These are phyloP conservation scores for Phytopythium cucurbitacearum DNA, from an alignment of 352 stramenopile genomes.

Conservation along the genomic window DNA sequence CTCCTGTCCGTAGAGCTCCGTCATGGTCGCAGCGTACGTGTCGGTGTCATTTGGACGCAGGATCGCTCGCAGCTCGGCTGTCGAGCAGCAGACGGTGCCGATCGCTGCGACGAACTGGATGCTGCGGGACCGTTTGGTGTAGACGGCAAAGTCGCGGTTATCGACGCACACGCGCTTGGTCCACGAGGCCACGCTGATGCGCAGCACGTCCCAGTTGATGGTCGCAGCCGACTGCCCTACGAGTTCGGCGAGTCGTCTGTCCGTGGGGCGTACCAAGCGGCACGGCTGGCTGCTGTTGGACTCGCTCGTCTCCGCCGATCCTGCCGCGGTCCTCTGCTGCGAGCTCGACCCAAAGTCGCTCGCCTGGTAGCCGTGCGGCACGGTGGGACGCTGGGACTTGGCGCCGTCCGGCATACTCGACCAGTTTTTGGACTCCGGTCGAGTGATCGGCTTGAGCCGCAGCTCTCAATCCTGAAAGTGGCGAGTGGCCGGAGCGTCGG, in stretches of 20 bases:
- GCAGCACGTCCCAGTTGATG: constrained; percentile 32
- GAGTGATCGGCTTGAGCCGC: too few species aligned
- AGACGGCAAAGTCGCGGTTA: constrained; percentile 24
- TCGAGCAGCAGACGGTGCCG: constrained; percentile 9
- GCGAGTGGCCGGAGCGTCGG: too few species aligned
- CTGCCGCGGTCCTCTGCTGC: background rate
- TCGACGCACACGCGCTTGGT: constrained; percentile 11
- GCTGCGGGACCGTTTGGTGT: constrained; percentile 17
- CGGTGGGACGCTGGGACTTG: too few species aligned
- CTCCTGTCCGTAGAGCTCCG: constrained; percentile 20
- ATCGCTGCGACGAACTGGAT: constrained; percentile 11
- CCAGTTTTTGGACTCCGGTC: too few species aligned
- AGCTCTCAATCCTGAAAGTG: too few species aligned
- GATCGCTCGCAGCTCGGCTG: constrained; percentile 26
- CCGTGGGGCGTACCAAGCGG: constrained; percentile 28
- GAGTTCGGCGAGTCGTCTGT: constrained; percentile 24
- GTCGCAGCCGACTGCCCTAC: constrained; percentile 10
- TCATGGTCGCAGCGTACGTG: constrained; percentile 21
- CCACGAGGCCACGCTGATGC: constrained; percentile 17
- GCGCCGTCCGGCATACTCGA: too few species aligned
- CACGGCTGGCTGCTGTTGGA: constrained; percentile 2
- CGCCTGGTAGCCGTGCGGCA: too few species aligned
- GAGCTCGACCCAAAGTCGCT: too few species aligned
- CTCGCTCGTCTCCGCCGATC: background rate
- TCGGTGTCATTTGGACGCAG: constrained; percentile 14